Percentiles rank a stretch among this genome's conserved stretches.
Evolutionary conservation across 2,329 filamentous ascomycete genomes (phyloP).

Genomic region (Bipolaris bicolor): DNA sequence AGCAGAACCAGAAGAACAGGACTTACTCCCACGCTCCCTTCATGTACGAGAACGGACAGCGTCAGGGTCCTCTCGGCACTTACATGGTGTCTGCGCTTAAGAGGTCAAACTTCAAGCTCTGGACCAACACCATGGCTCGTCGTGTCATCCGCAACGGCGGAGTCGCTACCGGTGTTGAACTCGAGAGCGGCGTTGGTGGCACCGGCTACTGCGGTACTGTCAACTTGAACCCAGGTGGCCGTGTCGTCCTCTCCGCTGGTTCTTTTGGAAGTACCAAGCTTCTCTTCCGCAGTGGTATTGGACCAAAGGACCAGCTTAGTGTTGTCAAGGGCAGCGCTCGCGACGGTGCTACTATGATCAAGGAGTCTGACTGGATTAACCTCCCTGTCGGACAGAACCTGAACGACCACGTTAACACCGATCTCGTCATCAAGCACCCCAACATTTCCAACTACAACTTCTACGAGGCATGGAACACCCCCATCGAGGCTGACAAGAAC

Average conservation of each 20-base stretch:
- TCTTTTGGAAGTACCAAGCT: slow-evolving; percentile 74
- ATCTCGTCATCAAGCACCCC: slow-evolving; percentile 59
- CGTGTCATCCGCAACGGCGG: slow-evolving; percentile 69
- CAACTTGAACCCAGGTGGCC: slow-evolving; percentile 65
- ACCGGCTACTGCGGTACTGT: slow-evolving; percentile 64
- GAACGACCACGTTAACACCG: slow-evolving; percentile 64
- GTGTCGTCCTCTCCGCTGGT: slow-evolving; percentile 72
- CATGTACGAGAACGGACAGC: slow-evolving; percentile 70
- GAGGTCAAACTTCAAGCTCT: slow-evolving; percentile 70
- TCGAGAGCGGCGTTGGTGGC: slow-evolving; percentile 64
- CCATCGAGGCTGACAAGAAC: slow-evolving; percentile 49
- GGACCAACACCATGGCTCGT: slow-evolving; percentile 69
- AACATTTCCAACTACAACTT: slow-evolving; percentile 68
- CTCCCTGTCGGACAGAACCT: slow-evolving; percentile 60
- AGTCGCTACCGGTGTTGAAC: slow-evolving; percentile 70
- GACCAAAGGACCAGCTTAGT: slow-evolving; percentile 59
- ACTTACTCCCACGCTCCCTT: slow-evolving; percentile 69
- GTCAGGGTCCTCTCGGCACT: slow-evolving; percentile 72
- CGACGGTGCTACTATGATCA: slow-evolving; percentile 54
- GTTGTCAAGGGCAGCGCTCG: slow-evolving; percentile 52
- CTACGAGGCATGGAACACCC: slow-evolving; percentile 62
- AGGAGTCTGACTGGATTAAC: slow-evolving; percentile 56
- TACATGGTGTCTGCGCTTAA: slow-evolving; percentile 69
- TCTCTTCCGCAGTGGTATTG: slow-evolving; percentile 72
- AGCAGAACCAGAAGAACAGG: slow-evolving; percentile 68